Evolutionary conservation across 2,329 filamentous ascomycete species (phyloP).

Genomic region (Xylariaceae sp.): DNA sequence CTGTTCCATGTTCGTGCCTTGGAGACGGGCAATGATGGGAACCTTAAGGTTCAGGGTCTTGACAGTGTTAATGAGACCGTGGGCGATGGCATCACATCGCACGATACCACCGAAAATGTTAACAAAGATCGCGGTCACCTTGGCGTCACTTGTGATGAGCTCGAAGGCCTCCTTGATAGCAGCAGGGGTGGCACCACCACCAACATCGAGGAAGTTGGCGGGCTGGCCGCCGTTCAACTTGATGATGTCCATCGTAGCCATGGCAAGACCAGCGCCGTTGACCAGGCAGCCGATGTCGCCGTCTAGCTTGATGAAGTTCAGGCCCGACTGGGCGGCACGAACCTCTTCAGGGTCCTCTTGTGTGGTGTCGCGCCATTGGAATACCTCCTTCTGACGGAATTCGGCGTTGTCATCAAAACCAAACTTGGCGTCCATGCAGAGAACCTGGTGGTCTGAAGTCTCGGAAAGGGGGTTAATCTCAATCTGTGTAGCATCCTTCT

Average conservation of each 20-base stretch:
- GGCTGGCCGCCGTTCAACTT: conserved; percentile 96
- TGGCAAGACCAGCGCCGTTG: conserved; percentile 97
- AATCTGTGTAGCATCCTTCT: conserved; percentile 98
- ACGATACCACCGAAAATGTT: conserved; percentile 99
- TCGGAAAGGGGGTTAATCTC: conserved; percentile 99
- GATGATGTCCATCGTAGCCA: conserved; percentile 99
- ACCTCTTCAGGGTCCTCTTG: conserved; percentile 98
- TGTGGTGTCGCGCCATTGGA: conserved; percentile 84
- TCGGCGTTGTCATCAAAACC: conserved; percentile 98
- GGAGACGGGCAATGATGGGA: conserved; percentile 92
- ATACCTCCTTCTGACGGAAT: conserved; percentile 95
- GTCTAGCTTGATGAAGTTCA: conserved; percentile 99
- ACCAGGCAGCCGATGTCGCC: conserved; percentile 98
- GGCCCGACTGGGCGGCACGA: conserved; percentile 84
- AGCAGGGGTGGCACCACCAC: conserved; percentile 91
- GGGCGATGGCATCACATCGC: conserved; percentile 93
- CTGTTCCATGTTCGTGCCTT: conserved; percentile 96
- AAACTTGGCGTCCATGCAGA: conserved; percentile 99
- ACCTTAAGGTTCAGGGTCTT: conserved; percentile 93
- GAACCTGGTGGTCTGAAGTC: conserved; percentile 95
- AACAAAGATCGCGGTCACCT: conserved; percentile 98
- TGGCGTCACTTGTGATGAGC: conserved; percentile 96
- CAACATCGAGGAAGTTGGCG: conserved; percentile 98
- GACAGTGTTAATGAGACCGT: conserved; percentile 91
- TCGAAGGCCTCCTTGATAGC: conserved; percentile 98